Base-by-base conservation (phyloP, 192 early-diverging fungal species). In the Entomortierella beljakovae region DNA sequence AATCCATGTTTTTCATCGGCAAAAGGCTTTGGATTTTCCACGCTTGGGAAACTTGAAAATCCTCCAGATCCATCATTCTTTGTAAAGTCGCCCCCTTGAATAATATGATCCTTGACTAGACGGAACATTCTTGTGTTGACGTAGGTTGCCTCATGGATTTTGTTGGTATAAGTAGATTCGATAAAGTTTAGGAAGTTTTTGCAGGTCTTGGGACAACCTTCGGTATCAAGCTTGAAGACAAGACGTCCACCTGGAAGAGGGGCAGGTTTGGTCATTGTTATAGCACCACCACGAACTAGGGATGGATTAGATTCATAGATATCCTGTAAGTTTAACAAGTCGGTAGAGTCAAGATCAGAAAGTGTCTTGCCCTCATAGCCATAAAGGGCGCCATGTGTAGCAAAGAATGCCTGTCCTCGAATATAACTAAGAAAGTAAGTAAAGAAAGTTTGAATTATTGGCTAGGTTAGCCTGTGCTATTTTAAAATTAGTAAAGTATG, bases 11-110 rank as follows among this genome's bases (percentile, higher is more conserved):
- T 26, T 16, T 79, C 75, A 43, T 79, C 75, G 10, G 75, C 75
- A 61, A 79, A 79, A 1, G 75, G 75, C 25, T 79, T 79, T n/a
- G 75, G 75, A 51, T 69, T 70, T 54, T 79, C 75, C 7, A 79
- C 57, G 16, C 51, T 50, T 10, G 75, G 75, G 29, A 57, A 65
- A 29, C 61, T 64, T 5, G 75, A 79, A 31, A 65, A 64, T 2
- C 75, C 75, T 5, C 75, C 75, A 2, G 64, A 57, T 2, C 75
- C 75, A 54, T 79, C 62, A 26, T 79, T 79, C 61, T 79, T 79
- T 22, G 75, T 79, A 20, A 79, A 64, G 33, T 79, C 75, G 0
- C 75, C 75, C 25, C 75, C 75, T 51, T 79, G 75, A 15, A 79
- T 58, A 50, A 79, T 70, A 69, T 79, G 75, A 48, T 79, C 75